A percentile compares a stretch with the other conserved stretches of the same genome.
These are phyloP conservation scores for Cercospora sesami DNA, from an alignment of 2,329 filamentous ascomycete species.

Conservation along the genomic window DNA sequence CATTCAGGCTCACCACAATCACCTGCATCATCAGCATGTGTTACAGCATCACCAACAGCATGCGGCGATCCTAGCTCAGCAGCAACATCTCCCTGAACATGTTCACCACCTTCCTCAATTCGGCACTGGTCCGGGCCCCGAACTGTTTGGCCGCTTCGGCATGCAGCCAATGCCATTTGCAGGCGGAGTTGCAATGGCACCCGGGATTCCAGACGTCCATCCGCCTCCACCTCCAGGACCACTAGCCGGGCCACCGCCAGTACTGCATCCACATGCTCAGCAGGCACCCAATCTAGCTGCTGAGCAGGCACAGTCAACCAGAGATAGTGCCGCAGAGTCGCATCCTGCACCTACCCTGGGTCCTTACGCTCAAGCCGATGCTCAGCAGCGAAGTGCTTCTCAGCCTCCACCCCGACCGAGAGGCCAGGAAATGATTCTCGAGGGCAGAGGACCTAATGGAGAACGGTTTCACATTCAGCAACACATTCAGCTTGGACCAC, in stretches of 20 bases:
- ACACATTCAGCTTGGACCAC: conserved; percentile 23
- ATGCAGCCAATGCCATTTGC: conserved; percentile 19
- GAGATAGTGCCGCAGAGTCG: conserved; percentile 11
- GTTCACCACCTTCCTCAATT: not conserved
- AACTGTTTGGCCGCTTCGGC: conserved; percentile 14
- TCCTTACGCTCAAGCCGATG: conserved; percentile 4
- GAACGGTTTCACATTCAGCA: conserved; percentile 37
- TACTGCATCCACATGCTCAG: not conserved
- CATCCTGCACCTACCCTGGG: not conserved
- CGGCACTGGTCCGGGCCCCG: not conserved
- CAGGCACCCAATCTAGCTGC: not conserved
- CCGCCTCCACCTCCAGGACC: not conserved
- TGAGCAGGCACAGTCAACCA: not conserved
- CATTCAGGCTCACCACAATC: conserved; percentile 5
- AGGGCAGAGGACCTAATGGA: conserved; percentile 35
- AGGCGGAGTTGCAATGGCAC: conserved; percentile 6
- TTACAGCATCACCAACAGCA: conserved; percentile 17
- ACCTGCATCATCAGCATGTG: conserved; percentile 11
- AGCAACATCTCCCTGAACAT: conserved; percentile 21
- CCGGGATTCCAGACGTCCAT: not conserved
- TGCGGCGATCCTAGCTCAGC: not conserved
- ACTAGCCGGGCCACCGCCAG: too few relatives aligned
- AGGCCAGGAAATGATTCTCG: conserved; percentile 30
- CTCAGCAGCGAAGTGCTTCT: conserved; percentile 13
- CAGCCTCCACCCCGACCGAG: conserved; percentile 20